Evolutionary conservation across 208 protist species (phyloP).

Genomic region (Crithidia expoeki): DNA sequence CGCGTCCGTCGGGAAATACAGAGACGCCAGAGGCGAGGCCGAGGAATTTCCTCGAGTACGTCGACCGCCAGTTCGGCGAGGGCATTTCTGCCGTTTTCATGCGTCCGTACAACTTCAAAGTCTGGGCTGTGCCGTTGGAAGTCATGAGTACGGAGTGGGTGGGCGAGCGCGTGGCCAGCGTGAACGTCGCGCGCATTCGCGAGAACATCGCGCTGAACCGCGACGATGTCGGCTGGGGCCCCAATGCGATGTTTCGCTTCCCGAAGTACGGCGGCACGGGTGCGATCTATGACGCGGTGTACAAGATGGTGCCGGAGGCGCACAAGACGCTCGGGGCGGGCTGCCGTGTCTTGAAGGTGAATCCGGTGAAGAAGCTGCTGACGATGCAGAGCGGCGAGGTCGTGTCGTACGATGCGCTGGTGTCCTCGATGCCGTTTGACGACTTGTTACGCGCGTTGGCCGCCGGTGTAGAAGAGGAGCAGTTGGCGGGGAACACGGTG

Average conservation of each 20-base stretch:
- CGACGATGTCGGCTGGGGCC: slow-evolving; percentile 78
- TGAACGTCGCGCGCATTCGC: slow-evolving; percentile 60
- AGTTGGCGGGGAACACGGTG: not conserved
- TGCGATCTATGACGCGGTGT: slow-evolving; percentile 59
- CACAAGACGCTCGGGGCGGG: slow-evolving; percentile 34
- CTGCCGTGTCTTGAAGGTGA: slow-evolving; percentile 42
- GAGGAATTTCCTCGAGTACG: slow-evolving; percentile 59
- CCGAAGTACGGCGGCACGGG: slow-evolving; percentile 70
- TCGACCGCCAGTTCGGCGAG: slow-evolving; percentile 63
- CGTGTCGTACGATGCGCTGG: slow-evolving; percentile 54
- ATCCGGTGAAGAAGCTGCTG: slow-evolving; percentile 38
- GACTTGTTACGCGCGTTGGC: slow-evolving; percentile 49
- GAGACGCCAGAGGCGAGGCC: slow-evolving; percentile 21
- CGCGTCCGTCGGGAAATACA: not conserved
- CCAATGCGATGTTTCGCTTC: slow-evolving; percentile 82
- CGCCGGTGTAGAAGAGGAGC: slow-evolving; percentile 26
- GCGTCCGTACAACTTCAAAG: slow-evolving; percentile 85
- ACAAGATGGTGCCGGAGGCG: slow-evolving; percentile 41
- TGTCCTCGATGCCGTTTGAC: slow-evolving; percentile 62
- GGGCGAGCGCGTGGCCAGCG: slow-evolving; percentile 77
- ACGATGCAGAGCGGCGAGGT: slow-evolving; percentile 41
- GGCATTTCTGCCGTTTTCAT: slow-evolving; percentile 74
- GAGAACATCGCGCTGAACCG: slow-evolving; percentile 49
- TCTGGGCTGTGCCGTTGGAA: slow-evolving; percentile 71
- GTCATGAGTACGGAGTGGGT: slow-evolving; percentile 76